phyloP scores from a whole-genome alignment of 2,329 filamentous ascomycete genomes.

The Fusarium siculi region DNA sequence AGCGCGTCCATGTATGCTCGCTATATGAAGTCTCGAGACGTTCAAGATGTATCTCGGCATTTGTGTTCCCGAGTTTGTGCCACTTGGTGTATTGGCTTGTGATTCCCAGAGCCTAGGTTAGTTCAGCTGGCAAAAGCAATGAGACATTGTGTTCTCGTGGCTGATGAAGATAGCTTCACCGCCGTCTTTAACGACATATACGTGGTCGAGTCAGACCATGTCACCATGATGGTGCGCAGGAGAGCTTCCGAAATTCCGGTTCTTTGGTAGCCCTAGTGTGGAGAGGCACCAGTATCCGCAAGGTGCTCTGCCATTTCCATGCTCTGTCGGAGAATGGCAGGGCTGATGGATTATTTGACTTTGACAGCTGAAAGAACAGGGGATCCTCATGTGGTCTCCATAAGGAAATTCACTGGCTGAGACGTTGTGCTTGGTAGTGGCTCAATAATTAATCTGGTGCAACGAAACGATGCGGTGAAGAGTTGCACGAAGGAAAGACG shows the following conservation, averaged over 20 bases:
- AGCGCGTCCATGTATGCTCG: neutral
- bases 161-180: neutral
- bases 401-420: conserved; percentile 14
- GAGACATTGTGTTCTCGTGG: neutral
- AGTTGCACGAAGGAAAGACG: conserved; percentile 11
- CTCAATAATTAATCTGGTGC: conserved; percentile 20
- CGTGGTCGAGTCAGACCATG: neutral
- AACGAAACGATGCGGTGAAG: conserved; percentile 36
- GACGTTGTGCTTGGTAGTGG: neutral
- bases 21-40: neutral
- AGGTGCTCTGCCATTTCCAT: neutral
- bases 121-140: neutral
- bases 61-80: neutral
- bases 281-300: neutral
- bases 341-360: neutral
- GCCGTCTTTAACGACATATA: neutral
- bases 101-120: neutral
- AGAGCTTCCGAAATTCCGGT: neutral
- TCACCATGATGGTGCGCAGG: neutral
- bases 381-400: conserved; percentile 23
- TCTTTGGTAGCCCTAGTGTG: neutral
- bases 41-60: neutral
- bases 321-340: conserved; percentile 2
- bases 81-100: neutral
- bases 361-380: conserved; percentile 17